phyloP scores from a whole-genome alignment of 169 alveolate species.

The Eimeria praecox region DNA sequence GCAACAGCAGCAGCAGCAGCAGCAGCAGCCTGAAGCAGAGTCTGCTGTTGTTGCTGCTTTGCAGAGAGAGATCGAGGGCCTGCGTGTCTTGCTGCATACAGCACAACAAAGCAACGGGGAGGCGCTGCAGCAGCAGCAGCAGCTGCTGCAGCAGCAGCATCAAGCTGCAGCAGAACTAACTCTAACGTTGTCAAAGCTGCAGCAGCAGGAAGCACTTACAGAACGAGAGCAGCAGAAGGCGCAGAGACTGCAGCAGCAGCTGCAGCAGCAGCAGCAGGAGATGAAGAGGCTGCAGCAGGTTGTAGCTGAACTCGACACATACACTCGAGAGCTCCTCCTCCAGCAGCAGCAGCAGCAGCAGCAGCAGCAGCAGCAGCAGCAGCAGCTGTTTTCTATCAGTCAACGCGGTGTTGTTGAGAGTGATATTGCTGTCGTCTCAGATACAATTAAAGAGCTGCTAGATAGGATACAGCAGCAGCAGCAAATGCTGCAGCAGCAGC shows the following conservation, averaged over 20 bases:
- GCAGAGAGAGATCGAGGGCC: constrained; percentile 30
- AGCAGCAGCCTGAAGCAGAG: constrained; percentile 30
- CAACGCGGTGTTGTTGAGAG: constrained; percentile 47
- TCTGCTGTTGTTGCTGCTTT: constrained; percentile 36
- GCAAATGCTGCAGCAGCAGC: constrained; percentile 71
- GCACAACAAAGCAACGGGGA: constrained; percentile 54
- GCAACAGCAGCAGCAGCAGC: constrained; percentile 59
- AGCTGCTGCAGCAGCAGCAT: constrained; percentile 73
- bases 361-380: constrained; percentile 74
- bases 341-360: constrained; percentile 67
- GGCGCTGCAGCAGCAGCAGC: constrained; percentile 71
- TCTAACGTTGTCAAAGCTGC: constrained; percentile 42
- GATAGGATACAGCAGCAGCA: constrained; percentile 69
- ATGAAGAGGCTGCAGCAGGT: constrained; percentile 59
- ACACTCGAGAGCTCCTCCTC: constrained; percentile 35
- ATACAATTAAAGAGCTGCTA: constrained; percentile 40
- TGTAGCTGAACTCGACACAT: constrained; percentile 14
- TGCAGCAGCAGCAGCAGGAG: constrained; percentile 62
- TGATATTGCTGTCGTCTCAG: constrained; percentile 47
- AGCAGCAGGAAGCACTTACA: constrained; percentile 12
- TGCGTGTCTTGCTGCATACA: constrained; percentile 28
- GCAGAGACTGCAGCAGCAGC: constrained; percentile 68
- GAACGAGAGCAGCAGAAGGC: constrained; percentile 22
- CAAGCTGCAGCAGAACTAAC: constrained; percentile 59
- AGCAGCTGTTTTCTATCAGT: constrained; percentile 11